A percentile compares a stretch with the other conserved stretches of the same genome.
Evolutionary conservation across 1,139 yeast genomes (phyloP).

Genomic region (Pichiaceae sp.): DNA sequence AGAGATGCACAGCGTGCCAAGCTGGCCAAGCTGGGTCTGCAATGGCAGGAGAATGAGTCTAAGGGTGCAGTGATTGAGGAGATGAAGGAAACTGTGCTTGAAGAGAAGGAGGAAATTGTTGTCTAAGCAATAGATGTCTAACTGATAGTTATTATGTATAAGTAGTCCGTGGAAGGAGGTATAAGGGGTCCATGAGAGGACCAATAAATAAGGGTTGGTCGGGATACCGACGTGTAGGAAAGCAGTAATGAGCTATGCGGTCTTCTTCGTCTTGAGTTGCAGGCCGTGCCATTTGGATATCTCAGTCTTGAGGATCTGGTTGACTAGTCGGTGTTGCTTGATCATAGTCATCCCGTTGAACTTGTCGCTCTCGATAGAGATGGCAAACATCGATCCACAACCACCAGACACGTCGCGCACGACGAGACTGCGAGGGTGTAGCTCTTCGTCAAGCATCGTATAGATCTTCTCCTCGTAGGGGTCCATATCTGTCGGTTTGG

Average conservation of each 20-base stretch:
- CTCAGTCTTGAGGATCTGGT: slow-evolving; percentile 73
- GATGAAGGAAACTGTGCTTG: slow-evolving; percentile 58
- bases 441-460: slow-evolving; percentile 41
- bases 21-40: slow-evolving; percentile 36
- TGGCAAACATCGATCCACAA: slow-evolving; percentile 97
- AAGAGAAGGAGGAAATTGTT: slow-evolving; percentile 71
- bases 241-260: too few species aligned
- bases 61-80: slow-evolving; percentile 66
- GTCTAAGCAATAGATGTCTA: slow-evolving; percentile 31
- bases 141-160: not conserved
- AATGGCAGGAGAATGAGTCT: slow-evolving; percentile 24
- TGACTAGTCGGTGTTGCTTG: slow-evolving; percentile 88
- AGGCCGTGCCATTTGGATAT: slow-evolving; percentile 92
- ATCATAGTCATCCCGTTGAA: slow-evolving; percentile 79
- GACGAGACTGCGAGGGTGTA: slow-evolving; percentile 50
- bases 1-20: slow-evolving; percentile 49
- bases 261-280: slow-evolving; percentile 63
- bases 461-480: slow-evolving; percentile 64
- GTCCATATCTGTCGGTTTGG: slow-evolving; percentile 27
- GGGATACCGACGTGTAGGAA: too few species aligned
- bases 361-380: slow-evolving; percentile 59
- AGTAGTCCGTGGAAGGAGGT: too few species aligned
- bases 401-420: slow-evolving; percentile 90
- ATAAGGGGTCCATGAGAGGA: too few species aligned
- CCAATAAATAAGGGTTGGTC: too few species aligned